These are phyloP conservation scores for Fusarium tuaranense DNA, from an alignment of 2,329 filamentous ascomycete species.

Conservation along the genomic window DNA sequence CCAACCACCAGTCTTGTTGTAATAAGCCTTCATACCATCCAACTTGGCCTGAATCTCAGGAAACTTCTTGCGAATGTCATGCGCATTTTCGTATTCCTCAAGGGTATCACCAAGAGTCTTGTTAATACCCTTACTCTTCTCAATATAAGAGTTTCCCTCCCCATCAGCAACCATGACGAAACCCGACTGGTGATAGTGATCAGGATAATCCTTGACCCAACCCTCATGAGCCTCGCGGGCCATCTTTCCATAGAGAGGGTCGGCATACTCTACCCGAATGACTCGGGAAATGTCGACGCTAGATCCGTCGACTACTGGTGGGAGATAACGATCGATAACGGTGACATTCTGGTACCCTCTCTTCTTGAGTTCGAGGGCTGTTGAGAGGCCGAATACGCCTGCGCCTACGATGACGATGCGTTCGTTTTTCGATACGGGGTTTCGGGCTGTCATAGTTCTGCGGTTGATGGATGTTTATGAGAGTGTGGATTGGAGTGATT, in stretches of 20 bases:
- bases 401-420: conserved; percentile 56
- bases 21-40: conserved; percentile 42
- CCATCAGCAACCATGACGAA: conserved; percentile 47
- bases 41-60: conserved; percentile 37
- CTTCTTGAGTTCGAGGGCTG: conserved; percentile 58
- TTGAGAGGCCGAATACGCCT: conserved; percentile 64
- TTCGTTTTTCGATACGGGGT: conserved; percentile 37
- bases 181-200: conserved; percentile 47
- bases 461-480: background rate
- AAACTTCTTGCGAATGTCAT: conserved; percentile 24
- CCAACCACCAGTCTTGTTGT: conserved; percentile 49
- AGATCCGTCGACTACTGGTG: conserved; percentile 52
- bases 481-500: background rate
- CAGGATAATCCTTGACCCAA: conserved; percentile 44
- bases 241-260: conserved; percentile 70
- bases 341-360: conserved; percentile 59
- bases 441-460: conserved; percentile 30
- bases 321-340: conserved; percentile 57
- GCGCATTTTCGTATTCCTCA: conserved; percentile 43
- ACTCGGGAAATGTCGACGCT: conserved; percentile 57
- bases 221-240: conserved; percentile 52
- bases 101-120: conserved; percentile 31
- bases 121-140: conserved; percentile 28
- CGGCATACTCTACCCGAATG: conserved; percentile 70
- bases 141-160: conserved; percentile 37